A percentile compares a stretch with the other conserved stretches of the same genome.
Evolutionary conservation across 1,139 yeast species (phyloP).

Genomic region (Hanseniaspora uvarum): DNA sequence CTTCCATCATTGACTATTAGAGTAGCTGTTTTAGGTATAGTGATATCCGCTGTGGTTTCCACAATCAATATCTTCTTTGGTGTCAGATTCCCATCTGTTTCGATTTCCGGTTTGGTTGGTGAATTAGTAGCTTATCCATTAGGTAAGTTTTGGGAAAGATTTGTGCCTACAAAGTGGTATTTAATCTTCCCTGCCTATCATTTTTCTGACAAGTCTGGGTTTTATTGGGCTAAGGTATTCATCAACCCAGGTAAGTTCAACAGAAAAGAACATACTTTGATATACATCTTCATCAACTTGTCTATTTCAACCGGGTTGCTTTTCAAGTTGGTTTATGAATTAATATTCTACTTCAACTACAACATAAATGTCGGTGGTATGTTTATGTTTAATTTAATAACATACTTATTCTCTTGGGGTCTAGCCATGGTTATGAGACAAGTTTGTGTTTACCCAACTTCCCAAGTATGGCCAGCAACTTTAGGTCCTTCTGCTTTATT

Average conservation of each 20-base stretch:
- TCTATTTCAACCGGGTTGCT: slow-evolving; percentile 53
- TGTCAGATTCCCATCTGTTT: slow-evolving; percentile 47
- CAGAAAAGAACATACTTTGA: slow-evolving; percentile 54
- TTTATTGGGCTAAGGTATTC: slow-evolving; percentile 4
- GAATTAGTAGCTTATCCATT: slow-evolving; percentile 54
- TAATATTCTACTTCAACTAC: slow-evolving; percentile 41
- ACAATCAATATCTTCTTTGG: slow-evolving; percentile 52
- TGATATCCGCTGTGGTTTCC: slow-evolving; percentile 49
- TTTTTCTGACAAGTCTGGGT: background rate
- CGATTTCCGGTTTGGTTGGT: slow-evolving; percentile 46
- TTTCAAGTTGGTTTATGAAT: slow-evolving; percentile 50
- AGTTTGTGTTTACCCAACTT: slow-evolving; percentile 50
- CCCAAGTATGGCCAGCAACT: slow-evolving; percentile 58
- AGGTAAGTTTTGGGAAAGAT: slow-evolving; percentile 43
- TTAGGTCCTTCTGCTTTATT: slow-evolving; percentile 43
- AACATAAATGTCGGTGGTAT: slow-evolving; percentile 44
- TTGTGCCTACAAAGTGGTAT: slow-evolving; percentile 36
- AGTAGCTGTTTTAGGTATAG: slow-evolving; percentile 44
- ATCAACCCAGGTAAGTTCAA: slow-evolving; percentile 54
- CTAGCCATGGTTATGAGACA: slow-evolving; percentile 51
- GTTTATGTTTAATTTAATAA: slow-evolving; percentile 43
- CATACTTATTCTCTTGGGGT: slow-evolving; percentile 57
- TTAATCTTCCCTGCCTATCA: slow-evolving; percentile 17
- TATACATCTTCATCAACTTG: slow-evolving; percentile 51
- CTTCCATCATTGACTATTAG: slow-evolving; percentile 31